Percentiles rank a stretch among this genome's conserved stretches.
Conservation (phyloP, 345 rosid genomes). For the Euphorbia peplus region DNA sequence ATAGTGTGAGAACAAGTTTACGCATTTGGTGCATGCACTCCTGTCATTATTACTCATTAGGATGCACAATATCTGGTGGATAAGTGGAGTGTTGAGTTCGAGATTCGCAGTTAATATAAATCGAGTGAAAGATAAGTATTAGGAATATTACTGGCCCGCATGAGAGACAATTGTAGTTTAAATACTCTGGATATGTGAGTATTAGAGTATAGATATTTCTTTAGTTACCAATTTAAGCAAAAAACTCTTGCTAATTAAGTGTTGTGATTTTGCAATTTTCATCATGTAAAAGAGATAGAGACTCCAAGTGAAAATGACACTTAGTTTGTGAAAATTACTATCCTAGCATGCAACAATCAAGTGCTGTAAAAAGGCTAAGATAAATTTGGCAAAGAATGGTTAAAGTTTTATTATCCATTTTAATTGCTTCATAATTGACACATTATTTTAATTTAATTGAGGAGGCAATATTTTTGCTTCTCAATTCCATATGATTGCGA, state of each 20-base stretch:
- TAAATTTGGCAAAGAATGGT: constrained; percentile 8
- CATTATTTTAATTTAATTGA: constrained; percentile 2
- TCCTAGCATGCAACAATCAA: background rate
- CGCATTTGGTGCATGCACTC: no score
- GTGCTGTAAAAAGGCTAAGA: background rate
- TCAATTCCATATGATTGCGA: constrained; percentile 1
- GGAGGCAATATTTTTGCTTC: background rate
- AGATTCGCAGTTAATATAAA: no score
- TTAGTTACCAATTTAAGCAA: background rate
- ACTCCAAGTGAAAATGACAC: constrained; percentile 19
- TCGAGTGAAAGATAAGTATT: no score
- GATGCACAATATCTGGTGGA: no score
- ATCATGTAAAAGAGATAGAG: constrained; percentile 4
- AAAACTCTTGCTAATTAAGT: background rate
- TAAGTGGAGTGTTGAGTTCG: no score
- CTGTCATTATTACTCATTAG: no score
- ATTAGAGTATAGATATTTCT: no score
- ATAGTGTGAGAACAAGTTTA: no score
- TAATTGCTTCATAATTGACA: background rate
- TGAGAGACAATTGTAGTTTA: no score
- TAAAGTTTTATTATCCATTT: background rate
- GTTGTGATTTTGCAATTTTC: background rate
- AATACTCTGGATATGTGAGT: no score
- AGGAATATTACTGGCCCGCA: no score
- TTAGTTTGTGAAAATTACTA: background rate